A percentile compares a stretch with the other conserved stretches of the same genome.
Conservation (phyloP, 2,329 filamentous ascomycete genomes). For the Epichloe brachyelytri region DNA sequence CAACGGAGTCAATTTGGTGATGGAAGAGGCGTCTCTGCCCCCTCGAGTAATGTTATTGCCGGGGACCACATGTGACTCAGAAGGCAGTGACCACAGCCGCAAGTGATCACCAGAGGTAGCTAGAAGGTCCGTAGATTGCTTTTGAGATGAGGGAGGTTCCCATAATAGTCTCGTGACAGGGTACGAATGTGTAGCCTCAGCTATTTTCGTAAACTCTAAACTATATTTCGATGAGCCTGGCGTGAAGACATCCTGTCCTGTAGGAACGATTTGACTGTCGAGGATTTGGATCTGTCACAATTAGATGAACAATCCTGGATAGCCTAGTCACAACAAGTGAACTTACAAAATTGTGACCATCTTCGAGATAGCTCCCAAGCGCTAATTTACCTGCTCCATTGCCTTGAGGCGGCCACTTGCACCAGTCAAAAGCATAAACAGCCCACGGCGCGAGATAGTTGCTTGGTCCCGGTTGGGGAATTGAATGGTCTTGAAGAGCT, state of each 20-base stretch:
- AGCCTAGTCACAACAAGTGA: not conserved
- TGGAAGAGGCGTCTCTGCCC: slow-evolving; percentile 40
- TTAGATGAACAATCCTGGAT: slow-evolving; percentile 2
- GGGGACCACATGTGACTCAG: slow-evolving; percentile 41
- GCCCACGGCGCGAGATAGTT: slow-evolving; percentile 93
- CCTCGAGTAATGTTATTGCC: slow-evolving; percentile 57
- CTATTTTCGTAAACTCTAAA: slow-evolving; percentile 83
- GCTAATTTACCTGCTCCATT: slow-evolving; percentile 84
- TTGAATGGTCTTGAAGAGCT: slow-evolving; percentile 51
- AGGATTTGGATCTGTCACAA: slow-evolving; percentile 78
- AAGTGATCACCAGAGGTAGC: slow-evolving; percentile 93
- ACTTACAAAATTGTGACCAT: slow-evolving; percentile 91
- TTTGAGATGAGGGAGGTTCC: slow-evolving; percentile 90
- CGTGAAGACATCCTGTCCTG: slow-evolving; percentile 54
- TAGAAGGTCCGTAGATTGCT: slow-evolving; percentile 87
- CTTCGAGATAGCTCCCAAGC: slow-evolving; percentile 90
- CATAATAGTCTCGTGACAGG: slow-evolving; percentile 90
- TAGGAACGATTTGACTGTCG: slow-evolving; percentile 66
- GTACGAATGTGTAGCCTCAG: slow-evolving; percentile 95
- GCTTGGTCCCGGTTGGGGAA: slow-evolving; percentile 58
- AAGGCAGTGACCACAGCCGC: slow-evolving; percentile 81
- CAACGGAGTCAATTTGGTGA: slow-evolving; percentile 78
- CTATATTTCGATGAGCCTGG: slow-evolving; percentile 61
- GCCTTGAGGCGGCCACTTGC: slow-evolving; percentile 82
- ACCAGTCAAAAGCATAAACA: slow-evolving; percentile 97